Percentiles rank a stretch among this genome's conserved stretches.
These are phyloP conservation scores for Ceratonia siliqua DNA, from an alignment of 306 rosid genomes.

Conservation along the genomic window DNA sequence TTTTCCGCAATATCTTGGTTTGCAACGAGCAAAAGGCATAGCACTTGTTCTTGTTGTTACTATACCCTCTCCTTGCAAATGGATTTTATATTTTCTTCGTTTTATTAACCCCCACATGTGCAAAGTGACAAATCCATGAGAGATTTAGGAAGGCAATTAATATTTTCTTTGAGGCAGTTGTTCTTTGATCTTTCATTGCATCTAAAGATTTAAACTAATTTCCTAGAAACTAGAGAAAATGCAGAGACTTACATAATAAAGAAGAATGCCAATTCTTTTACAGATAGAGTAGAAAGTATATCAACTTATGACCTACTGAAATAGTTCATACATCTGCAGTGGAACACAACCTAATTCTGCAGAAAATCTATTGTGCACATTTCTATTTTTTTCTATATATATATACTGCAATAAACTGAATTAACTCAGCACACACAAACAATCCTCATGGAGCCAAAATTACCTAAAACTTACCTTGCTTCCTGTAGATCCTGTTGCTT, in stretches of 20 bases:
- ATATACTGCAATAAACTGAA: background rate
- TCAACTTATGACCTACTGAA: background rate
- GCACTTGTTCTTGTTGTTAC: conserved; percentile 24
- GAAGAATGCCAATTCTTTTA: conserved; percentile 7
- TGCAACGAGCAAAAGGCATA: conserved; percentile 18
- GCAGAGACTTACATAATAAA: background rate
- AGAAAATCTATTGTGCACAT: background rate
- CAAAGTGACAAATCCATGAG: conserved; percentile 11
- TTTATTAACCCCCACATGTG: background rate
- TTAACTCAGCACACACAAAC: background rate
- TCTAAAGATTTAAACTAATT: conserved; percentile 17
- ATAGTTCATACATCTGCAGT: conserved; percentile 1
- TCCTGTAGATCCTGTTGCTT: conserved; percentile 95
- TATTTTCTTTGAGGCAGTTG: conserved; percentile 13
- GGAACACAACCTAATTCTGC: conserved; percentile 17
- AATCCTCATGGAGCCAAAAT: conserved; percentile 13
- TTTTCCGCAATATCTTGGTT: background rate
- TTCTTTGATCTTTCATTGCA: conserved; percentile 7
- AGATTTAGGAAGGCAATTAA: conserved; percentile 7
- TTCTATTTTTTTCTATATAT: background rate
- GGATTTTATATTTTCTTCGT: conserved; percentile 13
- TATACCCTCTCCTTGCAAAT: conserved; percentile 4
- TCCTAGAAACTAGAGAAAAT: background rate
- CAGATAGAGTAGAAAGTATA: conserved; percentile 15
- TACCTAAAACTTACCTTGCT: conserved; percentile 65